Conservation (phyloP, 805 yeast species). For the Metschnikowia borealis region DNA sequence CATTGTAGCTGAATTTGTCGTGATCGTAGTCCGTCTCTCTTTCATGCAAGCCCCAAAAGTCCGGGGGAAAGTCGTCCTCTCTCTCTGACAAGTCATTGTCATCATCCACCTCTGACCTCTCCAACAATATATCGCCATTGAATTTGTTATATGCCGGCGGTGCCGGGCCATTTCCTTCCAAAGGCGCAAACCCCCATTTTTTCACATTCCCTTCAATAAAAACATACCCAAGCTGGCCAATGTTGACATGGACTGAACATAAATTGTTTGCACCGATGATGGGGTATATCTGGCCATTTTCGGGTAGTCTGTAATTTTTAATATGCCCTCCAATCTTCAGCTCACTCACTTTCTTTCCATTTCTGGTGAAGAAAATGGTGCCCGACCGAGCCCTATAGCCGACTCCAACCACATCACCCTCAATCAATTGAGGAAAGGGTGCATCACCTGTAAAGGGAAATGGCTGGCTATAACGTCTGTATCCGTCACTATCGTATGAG, state of each 20-base stretch:
- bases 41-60: constrained; percentile 44
- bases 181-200: constrained; percentile 93
- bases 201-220: constrained; percentile 90
- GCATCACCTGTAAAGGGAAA: constrained; percentile 47
- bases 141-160: constrained; percentile 90
- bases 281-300: constrained; percentile 63
- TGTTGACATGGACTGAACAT: constrained; percentile 79
- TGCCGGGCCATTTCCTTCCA: constrained; percentile 82
- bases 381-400: constrained; percentile 84
- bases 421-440: constrained; percentile 55
- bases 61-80: constrained; percentile 53
- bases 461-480: constrained; percentile 75
- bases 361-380: constrained; percentile 87
- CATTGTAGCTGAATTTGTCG: constrained; percentile 36
- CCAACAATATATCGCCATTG: constrained; percentile 72
- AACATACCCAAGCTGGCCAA: constrained; percentile 88
- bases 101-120: constrained; percentile 53
- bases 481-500: constrained; percentile 84
- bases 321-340: constrained; percentile 77
- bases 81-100: constrained; percentile 43
- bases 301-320: constrained; percentile 57
- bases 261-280: constrained; percentile 80
- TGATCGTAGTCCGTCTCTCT: constrained; percentile 15
- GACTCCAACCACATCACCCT: constrained; percentile 91
- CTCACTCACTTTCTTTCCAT: constrained; percentile 85